These are phyloP conservation scores for Yamadazyma aaseri DNA, from an alignment of 1,139 yeast genomes.

Conservation along the genomic window DNA sequence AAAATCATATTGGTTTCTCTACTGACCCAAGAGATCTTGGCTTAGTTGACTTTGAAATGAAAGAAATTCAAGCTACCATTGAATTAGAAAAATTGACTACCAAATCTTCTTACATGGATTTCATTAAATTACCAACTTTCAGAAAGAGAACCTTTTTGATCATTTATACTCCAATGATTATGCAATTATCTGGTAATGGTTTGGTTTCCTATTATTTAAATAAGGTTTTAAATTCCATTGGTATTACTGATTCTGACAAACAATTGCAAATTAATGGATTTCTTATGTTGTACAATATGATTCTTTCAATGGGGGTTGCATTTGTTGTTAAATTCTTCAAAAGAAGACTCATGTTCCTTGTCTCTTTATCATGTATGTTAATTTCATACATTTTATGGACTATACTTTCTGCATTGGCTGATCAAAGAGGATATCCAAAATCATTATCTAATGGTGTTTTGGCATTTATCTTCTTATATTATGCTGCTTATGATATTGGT, in stretches of 20 bases:
- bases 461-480: slow-evolving; percentile 46
- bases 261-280: slow-evolving; percentile 50
- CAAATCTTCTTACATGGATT: slow-evolving; percentile 33
- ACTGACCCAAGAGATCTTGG: slow-evolving; percentile 27
- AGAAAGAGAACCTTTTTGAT: slow-evolving; percentile 44
- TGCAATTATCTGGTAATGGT: slow-evolving; percentile 54
- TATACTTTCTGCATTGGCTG: slow-evolving; percentile 32
- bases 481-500: slow-evolving; percentile 36
- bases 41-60: slow-evolving; percentile 44
- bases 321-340: slow-evolving; percentile 29
- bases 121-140: slow-evolving; percentile 33
- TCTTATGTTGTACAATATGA: slow-evolving; percentile 42
- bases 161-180: slow-evolving; percentile 32
- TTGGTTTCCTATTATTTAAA: slow-evolving; percentile 51
- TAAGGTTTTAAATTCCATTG: slow-evolving; percentile 48
- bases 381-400: slow-evolving; percentile 40
- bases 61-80: slow-evolving; percentile 43
- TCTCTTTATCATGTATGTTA: slow-evolving; percentile 36
- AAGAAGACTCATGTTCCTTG: slow-evolving; percentile 47
- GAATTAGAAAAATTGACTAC: slow-evolving; percentile 29
- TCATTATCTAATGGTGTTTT: slow-evolving; percentile 43
- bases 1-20: slow-evolving; percentile 39
- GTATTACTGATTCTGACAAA: slow-evolving; percentile 41
- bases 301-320: slow-evolving; percentile 32
- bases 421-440: slow-evolving; percentile 34